Evolutionary conservation across 2,329 filamentous ascomycete genomes (phyloP), one percentile per base, ranked within the genome.

Genomic region (Cryphonectria naterciae): DNA sequence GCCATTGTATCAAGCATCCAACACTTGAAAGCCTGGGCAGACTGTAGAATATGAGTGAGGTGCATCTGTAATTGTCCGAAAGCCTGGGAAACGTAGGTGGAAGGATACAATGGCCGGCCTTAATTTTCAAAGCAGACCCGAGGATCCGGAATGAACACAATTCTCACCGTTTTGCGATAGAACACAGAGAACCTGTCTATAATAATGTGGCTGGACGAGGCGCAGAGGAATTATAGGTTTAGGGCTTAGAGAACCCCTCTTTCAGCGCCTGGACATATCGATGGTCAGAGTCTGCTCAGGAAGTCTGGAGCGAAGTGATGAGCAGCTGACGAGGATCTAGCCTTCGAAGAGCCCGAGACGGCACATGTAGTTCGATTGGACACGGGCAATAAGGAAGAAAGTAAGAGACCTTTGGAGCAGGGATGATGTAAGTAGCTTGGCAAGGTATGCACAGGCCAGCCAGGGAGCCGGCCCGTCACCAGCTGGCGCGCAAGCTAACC

Each of bases 401-500:
- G 7, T 4, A 49, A 49, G 43, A 2, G 15, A 41, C 1, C 13
- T 39, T 39, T 46, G 17, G 17, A 22, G 43, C 39, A 41, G 10
- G 39, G 39, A 15, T 41, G 11, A 15, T 41, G 39, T 41, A 37
- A 11, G 7, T 37, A 37, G 37, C 37, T 37, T 37, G 37, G 37
- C 37, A 37, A 11, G 37, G 37, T 15, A 46, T 15, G 52, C 35
- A 61, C 39, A 41, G 54, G 52, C 25, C 46, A 28, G 11, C 28
- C 32, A 7, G 4, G 25, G 13, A 15, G 58, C 25, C 67, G 68
- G 43, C 3, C 68, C 56, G 68, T 6, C 32, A 15, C 65, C 68
- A 70, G 68, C 54, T 72, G 68, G 68, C 32, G 10, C 1, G 6
- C n/a, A 28, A 25, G 37, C 58, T 25, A 61, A 32, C 71, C 71